Conservation (phyloP, 169 alveolate species). For the Cryptosporidium bovis region DNA sequence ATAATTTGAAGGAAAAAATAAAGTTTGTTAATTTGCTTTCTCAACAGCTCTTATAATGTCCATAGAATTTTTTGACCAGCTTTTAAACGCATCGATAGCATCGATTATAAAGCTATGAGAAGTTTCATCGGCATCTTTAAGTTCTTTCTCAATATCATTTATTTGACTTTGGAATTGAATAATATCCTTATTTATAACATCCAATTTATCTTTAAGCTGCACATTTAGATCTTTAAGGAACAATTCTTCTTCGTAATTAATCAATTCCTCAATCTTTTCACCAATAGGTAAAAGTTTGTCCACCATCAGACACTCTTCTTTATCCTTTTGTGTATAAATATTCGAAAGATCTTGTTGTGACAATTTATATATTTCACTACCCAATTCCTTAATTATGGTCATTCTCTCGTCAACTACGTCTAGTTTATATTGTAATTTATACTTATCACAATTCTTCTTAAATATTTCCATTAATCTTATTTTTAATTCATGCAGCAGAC, state of each 20-base stretch:
- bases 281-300: conserved; percentile 30
- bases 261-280: conserved; percentile 20
- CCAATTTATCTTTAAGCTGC: conserved; percentile 23
- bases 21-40: conserved; percentile 22
- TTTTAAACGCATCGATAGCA: conserved; percentile 57
- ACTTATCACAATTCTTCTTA: conserved; percentile 1
- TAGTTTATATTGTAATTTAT: conserved; percentile 44
- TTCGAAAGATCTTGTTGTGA: conserved; percentile 24
- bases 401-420: conserved; percentile 63
- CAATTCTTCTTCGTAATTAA: conserved; percentile 20
- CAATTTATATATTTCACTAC: conserved; percentile 36
- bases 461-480: conserved; percentile 27
- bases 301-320: conserved; percentile 46
- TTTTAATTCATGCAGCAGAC: conserved; percentile 18
- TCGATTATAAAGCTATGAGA: conserved; percentile 37
- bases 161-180: conserved; percentile 4
- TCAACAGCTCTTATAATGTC: conserved; percentile 47
- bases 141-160: conserved; percentile 26
- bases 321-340: conserved; percentile 31
- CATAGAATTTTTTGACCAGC: conserved; percentile 61
- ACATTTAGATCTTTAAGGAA: conserved; percentile 3
- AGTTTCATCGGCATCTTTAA: conserved; percentile 39
- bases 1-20: not conserved
- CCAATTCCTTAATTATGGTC: conserved; percentile 37
- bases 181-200: conserved; percentile 5